Base-by-base conservation (phyloP, 164 flowering plant species). In the Tetracentron sinense region DNA sequence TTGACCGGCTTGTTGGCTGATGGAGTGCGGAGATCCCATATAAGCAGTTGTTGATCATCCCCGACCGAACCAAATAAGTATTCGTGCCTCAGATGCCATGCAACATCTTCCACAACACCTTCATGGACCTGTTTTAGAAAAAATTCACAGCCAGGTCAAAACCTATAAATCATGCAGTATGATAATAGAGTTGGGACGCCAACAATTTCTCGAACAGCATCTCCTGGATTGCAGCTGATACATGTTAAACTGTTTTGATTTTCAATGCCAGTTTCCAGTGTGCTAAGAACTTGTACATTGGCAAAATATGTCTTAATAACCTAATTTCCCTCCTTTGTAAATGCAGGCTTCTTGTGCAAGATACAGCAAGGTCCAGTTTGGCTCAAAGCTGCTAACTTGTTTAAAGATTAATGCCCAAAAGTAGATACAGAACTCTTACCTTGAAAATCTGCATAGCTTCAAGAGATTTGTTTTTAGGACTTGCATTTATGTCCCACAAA, bases 51-150 rank as follows among this genome's bases (percentile, higher is more conserved):
- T 8, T 83, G 96, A 76, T 94, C 99, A 86, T 94, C 97, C 54
- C 99, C 99, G 72, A 88, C 97, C 1, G 99, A 94, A 65, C 99
- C 99, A 84, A 94, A 94, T 25, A 91, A 72, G 64, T 89, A 80
- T 61, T 94, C 99, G 67, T 91, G 95, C 72, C 92, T 89, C 70
- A 83, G 68, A 80, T 94, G 99, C 99, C 99, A 94, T 22, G 99
- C 90, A n/a, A 94, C 99, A 84, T 94, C 99, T 73, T 94, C 97
- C 4, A 94, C 99, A 47, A 89, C 99, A 59, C 96, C 97, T 77
- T 94, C 99, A 83, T 91, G 99, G 58, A 83, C 87, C 97, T 93
- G 62, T 42, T 61, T 62, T 53, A 48, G 56, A 19, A 56, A 42
- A 38, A 42, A 47, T 56, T 35, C 22, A 54, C 17, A 54, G 19